Percentiles rank a stretch among this genome's conserved stretches.
Evolutionary conservation across 148 eudicot genomes (phyloP).

Genomic region (Rhododendron mucronatum): DNA sequence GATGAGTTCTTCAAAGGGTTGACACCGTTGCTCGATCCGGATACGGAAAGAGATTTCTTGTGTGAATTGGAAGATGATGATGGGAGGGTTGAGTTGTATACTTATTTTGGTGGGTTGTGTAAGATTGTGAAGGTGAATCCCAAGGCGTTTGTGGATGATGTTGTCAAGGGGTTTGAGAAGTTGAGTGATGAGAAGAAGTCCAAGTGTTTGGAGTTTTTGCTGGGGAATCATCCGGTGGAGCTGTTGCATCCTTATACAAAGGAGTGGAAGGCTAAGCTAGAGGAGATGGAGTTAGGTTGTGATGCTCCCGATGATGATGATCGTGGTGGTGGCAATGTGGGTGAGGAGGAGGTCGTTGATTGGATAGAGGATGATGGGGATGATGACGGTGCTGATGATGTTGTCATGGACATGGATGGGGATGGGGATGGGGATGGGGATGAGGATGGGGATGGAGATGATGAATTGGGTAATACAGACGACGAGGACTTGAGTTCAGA

Average conservation of each 20-base stretch:
- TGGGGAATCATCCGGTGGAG: conserved; percentile 68
- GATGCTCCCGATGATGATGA: conserved; percentile 82
- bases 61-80: conserved; percentile 71
- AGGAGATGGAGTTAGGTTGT: conserved; percentile 95
- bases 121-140: conserved; percentile 72
- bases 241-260: conserved; percentile 89
- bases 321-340: conserved; percentile 13
- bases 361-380: conserved; percentile 70
- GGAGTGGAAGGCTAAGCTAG: conserved; percentile 96
- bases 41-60: conserved; percentile 53
- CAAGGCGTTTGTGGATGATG: conserved; percentile 95
- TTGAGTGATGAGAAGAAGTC: conserved; percentile 82
- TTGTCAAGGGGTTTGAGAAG: conserved; percentile 81
- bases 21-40: conserved; percentile 67
- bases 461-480: conserved; percentile 36
- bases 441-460: background rate
- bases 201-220: conserved; percentile 73
- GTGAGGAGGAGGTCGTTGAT: conserved; percentile 47
- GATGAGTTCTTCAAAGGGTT: conserved; percentile 60
- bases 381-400: conserved; percentile 28
- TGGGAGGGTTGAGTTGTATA: conserved; percentile 67
- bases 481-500: conserved; percentile 46
- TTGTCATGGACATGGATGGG: conserved; percentile 6
- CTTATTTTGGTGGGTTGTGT: conserved; percentile 88
- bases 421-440: background rate